Evolutionary conservation across 106 monocot species (phyloP).

Genomic region (Phalaenopsis aphrodite): DNA sequence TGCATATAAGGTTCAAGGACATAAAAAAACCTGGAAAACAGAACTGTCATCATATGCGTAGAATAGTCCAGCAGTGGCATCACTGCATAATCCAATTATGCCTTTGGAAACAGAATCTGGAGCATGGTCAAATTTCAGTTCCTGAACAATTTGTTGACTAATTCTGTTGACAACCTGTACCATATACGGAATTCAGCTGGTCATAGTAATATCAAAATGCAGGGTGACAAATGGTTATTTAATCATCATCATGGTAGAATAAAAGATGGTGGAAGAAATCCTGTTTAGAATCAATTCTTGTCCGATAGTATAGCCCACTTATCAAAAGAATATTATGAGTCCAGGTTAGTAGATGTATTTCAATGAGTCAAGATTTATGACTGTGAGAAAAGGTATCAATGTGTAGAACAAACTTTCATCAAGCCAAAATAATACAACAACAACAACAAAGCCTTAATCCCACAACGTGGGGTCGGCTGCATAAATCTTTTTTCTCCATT

Average conservation of each 20-base stretch:
- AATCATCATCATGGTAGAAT: neutral
- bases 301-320: neutral
- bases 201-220: neutral
- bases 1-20: neutral
- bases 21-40: conserved; percentile 77
- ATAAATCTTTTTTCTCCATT: too few relatives aligned
- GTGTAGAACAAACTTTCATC: too few relatives aligned
- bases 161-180: conserved; percentile 90
- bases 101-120: conserved; percentile 74
- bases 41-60: conserved; percentile 97
- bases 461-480: too few relatives aligned
- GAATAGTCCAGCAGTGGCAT: conserved; percentile 87
- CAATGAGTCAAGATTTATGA: too few relatives aligned
- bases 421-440: too few relatives aligned
- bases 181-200: neutral
- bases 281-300: neutral
- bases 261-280: neutral
- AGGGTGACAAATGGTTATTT: neutral
- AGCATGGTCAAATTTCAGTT: conserved; percentile 79
- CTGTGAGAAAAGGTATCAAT: too few relatives aligned
- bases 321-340: neutral
- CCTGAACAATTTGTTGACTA: conserved; percentile 80
- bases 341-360: neutral
- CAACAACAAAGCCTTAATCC: too few relatives aligned
- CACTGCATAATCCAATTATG: conserved; percentile 89